Base-by-base conservation (phyloP, 1,139 yeast genomes). In the Saccharomyces hybrid region DNA sequence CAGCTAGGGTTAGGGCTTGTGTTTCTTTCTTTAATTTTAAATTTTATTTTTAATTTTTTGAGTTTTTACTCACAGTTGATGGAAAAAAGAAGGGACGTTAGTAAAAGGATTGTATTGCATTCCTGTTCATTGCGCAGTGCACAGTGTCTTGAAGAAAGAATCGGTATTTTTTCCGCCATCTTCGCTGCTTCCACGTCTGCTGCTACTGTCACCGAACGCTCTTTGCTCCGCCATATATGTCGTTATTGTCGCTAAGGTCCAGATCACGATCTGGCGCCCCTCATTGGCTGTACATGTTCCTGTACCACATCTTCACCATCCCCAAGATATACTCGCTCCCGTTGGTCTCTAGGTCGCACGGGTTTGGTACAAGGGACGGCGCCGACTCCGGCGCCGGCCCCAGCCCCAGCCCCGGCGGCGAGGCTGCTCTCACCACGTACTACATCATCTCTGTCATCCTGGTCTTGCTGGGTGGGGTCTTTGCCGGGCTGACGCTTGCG, bases 401-500 rank as follows among this genome's bases (percentile, higher is more conserved):
- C 20, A 25, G 34, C 20, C 23, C 13, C 4, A 9, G 27, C 9
- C 16, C 28, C 27, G 26, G 38, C n/a, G 49, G 25, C n/a, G 46
- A 51, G 32, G 23, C 28, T 25, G 44, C 51, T 29, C 28, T 58
- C 46, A 57, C 55, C 58, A 59, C 65, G n/a, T 70, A 70, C 54
- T 59, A 69, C 32, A n/a, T 78, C 44, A 74, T 87, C 2, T 86
- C 96, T 0, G 80, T 79, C 2, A 63, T 78, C 27, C 77, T 93
- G 42, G 98, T 93, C 1, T 69, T 93, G 47, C 78, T 90, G 3
- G 99, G 99, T 51, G 99, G 99, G 59, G 87, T 89, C 11, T 93
- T 93, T 75, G 98, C 99, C 2, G 99, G 98, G 8, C 76, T 93
- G 52, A 93, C 99, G 26, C 77, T 93, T 55, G 98, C 95, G 2